Base-by-base conservation (phyloP, 257 asterid genomes). In the Mitragyna speciosa region DNA sequence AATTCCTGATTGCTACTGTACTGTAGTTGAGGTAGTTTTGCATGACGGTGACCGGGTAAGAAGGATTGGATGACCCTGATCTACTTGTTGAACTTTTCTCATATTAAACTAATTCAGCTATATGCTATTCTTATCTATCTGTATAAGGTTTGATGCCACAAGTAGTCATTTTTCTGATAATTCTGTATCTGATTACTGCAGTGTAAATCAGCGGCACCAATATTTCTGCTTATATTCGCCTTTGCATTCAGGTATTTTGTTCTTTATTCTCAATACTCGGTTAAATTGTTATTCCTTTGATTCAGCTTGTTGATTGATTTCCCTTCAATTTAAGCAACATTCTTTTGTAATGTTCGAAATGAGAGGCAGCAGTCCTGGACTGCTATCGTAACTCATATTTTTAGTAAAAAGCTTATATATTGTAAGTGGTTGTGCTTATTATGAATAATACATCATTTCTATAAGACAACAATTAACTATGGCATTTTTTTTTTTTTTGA, bases 161-260 rank as follows among this genome's bases (percentile, higher is more conserved):
- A 75, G 52, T 11, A 17, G 31, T 63, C 61, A 56, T 70, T 31
- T 52, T 0, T 48, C 73, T 59, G 48, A 52, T 58, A 56, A 76
- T 24, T 77, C 45, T 68, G 28, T 63, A 28, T 78, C 71, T 76
- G 45, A 16, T 72, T 56, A 36, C 73, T 89, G 90, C 97, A 96
- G 99, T 96, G 99, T 87, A 96, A 96, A 94, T 94, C 99, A n/a
- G 98, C 98, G 17, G 84, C 98, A 75, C 99, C 99, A 52, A 94
- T 96, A 88, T 96, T 96, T 89, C 98, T 96, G 84, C 99, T 96
- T 63, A 83, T 94, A 51, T 96, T 96, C 74, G 99, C 99, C 84
- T 94, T 96, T 86, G 96, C 97, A 76, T 96, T 96, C 97, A 94
- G 99, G 99, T 96, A 87, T 28, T 6, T 76, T 17, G 30, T 76